Percentiles rank a stretch among this genome's conserved stretches.
These are phyloP conservation scores for Pholiota conissans DNA, from an alignment of 768 basidiomycete species.

Conservation along the genomic window DNA sequence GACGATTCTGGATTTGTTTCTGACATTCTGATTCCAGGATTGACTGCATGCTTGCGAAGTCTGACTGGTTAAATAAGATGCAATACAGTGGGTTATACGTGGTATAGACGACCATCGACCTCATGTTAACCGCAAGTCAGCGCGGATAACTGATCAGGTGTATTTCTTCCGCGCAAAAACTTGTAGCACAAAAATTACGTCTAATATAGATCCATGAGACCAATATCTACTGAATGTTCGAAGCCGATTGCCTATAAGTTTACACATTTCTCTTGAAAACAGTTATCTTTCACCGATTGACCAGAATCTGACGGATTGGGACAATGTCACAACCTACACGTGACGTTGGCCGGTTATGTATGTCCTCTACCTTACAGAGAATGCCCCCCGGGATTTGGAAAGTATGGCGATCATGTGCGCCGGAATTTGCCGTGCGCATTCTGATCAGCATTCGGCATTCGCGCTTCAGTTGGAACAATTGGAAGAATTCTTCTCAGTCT, in stretches of 20 bases:
- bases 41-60: background rate
- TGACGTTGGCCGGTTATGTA: slow-evolving; percentile 1
- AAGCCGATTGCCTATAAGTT: background rate
- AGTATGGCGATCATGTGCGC: no score
- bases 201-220: no score
- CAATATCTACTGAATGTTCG: no score
- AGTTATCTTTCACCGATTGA: background rate
- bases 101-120: background rate
- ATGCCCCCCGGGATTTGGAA: no score
- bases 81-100: no score
- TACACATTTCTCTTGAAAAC: background rate
- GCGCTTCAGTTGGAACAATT: no score
- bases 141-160: background rate
- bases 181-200: no score
- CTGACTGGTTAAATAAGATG: background rate
- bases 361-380: no score
- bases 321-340: background rate
- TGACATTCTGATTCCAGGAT: background rate
- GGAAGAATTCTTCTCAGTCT: no score
- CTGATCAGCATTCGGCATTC: no score
- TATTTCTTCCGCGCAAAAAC: no score
- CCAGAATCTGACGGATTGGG: background rate
- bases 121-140: background rate
- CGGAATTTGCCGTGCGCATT: no score
- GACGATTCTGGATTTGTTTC: slow-evolving; percentile 6